Evolutionary conservation across 2,329 filamentous ascomycete genomes (phyloP).

Genomic region (Apiospora aurea): DNA sequence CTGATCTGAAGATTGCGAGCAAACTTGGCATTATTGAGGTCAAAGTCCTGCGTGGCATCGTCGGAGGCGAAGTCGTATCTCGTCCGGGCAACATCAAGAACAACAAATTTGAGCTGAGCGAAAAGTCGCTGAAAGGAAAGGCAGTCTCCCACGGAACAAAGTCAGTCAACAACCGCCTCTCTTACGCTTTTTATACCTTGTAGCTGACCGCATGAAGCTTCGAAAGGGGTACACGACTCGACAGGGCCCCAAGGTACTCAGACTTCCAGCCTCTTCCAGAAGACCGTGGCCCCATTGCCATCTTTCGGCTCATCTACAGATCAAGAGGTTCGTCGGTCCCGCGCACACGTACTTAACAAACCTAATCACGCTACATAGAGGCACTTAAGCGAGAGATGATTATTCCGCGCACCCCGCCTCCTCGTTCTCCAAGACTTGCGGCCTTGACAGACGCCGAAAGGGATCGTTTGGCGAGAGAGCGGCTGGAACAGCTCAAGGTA

Average conservation of each 20-base stretch:
- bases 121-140: conserved; percentile 45
- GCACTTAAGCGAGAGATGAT: conserved; percentile 42
- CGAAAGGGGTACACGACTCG: conserved; percentile 15
- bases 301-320: conserved; percentile 43
- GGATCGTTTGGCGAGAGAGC: conserved; percentile 40
- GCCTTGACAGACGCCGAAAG: conserved; percentile 37
- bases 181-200: background rate
- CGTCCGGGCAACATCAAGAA: background rate
- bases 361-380: conserved; percentile 32
- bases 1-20: conserved; percentile 34
- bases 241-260: conserved; percentile 8
- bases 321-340: conserved; percentile 38
- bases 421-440: conserved; percentile 31
- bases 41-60: conserved; percentile 29
- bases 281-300: conserved; percentile 36
- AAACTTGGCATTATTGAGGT: conserved; percentile 40
- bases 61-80: background rate
- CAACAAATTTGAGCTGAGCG: conserved; percentile 37
- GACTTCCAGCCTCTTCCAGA: conserved; percentile 26
- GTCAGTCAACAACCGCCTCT: conserved; percentile 31
- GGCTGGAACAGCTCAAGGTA: conserved; percentile 39
- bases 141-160: conserved; percentile 43
- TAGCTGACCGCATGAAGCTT: conserved; percentile 29
- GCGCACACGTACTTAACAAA: background rate
- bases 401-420: conserved; percentile 38